Evolutionary conservation across 805 yeast genomes (phyloP), one percentile per base, ranked within the genome.

Genomic region (Suhomyces pyralidae): DNA sequence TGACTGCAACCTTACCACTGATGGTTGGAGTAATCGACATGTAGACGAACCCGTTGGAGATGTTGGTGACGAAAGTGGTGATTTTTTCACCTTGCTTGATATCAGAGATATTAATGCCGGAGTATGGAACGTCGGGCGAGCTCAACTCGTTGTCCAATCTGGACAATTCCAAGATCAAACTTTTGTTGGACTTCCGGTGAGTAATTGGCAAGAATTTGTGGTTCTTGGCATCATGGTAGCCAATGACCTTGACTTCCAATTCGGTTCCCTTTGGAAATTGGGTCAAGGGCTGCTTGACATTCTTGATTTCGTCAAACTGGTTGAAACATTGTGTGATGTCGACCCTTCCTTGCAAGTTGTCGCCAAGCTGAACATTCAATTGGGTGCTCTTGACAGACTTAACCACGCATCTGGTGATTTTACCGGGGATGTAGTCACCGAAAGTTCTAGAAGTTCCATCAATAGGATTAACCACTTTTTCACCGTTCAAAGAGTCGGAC

Each of bases 321-420:
- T 81, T 83, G 68, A 81, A 87, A 40, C 87, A 72, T 68, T 90
- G 88, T 15, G 91, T 80, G 15, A 86, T 76, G 60, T 90, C 96
- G 53, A 92, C 70, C 65, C 96, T 81, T 38, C 96, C 97, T 61
- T 82, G 87, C 55, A 84, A 74, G 63, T 87, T 85, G 54, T 86
- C 94, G 50, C 94, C 91, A 45, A 91, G 73, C 48, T 80, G 80
- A 17, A 92, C 87, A 60, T 85, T 84, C 58, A 92, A 72, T 70
- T 89, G 94, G 5, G 89, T 82, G 30, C 81, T 82, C 64, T 87
- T 88, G 36, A 88, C 79, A 1, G 85, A 73, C 47, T 79, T 84
- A 51, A 92, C 70, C 15, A 65, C 63, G 40, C 86, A 93, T 55
- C 80, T 78, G 7, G 91, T 84, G 20, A 78, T 54, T 42, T 73